A percentile compares a stretch with the other conserved stretches of the same genome.
Conservation (phyloP, 352 stramenopile genomes). For the Thraustochytrium striatum region DNA sequence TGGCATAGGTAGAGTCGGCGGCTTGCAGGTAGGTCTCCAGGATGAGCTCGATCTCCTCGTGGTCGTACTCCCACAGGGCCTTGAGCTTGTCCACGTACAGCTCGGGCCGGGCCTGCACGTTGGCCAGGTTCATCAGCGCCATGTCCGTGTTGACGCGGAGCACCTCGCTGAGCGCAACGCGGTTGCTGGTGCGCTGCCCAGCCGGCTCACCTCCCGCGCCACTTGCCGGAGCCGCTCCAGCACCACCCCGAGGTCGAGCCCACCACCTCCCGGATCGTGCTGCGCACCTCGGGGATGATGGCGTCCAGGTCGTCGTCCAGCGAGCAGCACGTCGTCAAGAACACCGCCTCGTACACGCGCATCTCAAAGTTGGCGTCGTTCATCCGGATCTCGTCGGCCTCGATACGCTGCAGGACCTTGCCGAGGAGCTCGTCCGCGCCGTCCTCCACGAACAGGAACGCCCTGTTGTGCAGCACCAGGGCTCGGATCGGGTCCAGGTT, state of each 20-base stretch:
- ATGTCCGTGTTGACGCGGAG: conserved; percentile 50
- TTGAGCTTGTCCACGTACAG: conserved; percentile 15
- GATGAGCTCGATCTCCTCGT: conserved; percentile 52
- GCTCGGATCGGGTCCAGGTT: conserved; percentile 43
- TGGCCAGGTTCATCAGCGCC: conserved; percentile 47
- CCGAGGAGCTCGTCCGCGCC: conserved; percentile 37
- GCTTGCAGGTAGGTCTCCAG: conserved; percentile 50
- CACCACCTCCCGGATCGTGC: conserved; percentile 11
- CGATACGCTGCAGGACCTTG: conserved; percentile 11
- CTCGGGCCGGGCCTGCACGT: conserved; percentile 5
- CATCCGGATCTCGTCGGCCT: not conserved
- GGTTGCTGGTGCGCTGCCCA: conserved; percentile 13
- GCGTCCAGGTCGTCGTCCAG: conserved; percentile 1
- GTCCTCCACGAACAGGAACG: conserved; percentile 40
- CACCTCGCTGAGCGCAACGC: conserved; percentile 35
- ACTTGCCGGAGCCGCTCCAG: conserved; percentile 38
- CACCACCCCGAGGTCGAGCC: not conserved
- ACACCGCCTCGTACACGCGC: conserved; percentile 11
- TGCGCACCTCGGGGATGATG: not conserved
- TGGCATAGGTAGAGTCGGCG: conserved; percentile 25
- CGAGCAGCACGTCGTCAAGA: not conserved
- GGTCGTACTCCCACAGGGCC: conserved; percentile 39
- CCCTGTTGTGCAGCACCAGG: conserved; percentile 42
- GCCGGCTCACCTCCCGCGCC: not conserved
- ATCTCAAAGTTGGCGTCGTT: conserved; percentile 10